Evolutionary conservation across 805 yeast genomes (phyloP).

Genomic region (Schizosaccharomyces octosporus): DNA sequence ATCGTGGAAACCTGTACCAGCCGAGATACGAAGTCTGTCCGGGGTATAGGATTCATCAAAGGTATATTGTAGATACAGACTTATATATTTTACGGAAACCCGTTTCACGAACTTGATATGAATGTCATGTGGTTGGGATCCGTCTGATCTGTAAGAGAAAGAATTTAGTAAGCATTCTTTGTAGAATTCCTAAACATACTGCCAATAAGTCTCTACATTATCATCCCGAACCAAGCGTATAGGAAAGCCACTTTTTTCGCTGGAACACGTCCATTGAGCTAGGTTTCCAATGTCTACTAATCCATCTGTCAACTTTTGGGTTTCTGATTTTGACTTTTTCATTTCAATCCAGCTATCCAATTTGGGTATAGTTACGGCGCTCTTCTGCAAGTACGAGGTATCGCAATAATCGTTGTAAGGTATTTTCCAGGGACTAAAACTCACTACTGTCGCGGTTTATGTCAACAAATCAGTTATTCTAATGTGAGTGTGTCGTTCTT

Average conservation of each 20-base stretch:
- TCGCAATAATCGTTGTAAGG: too few species aligned
- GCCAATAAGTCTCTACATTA: constrained; percentile 62
- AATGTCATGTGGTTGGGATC: constrained; percentile 62
- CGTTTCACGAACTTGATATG: constrained; percentile 58
- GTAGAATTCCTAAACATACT: constrained; percentile 11
- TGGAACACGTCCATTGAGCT: constrained; percentile 69
- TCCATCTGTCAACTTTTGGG: not conserved
- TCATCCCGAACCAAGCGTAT: constrained; percentile 40
- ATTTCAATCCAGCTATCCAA: too few species aligned
- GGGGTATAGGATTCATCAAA: constrained; percentile 91
- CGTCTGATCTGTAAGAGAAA: constrained; percentile 33
- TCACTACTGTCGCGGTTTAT: too few species aligned
- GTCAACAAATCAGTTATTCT: too few species aligned
- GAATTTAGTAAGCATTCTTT: not conserved
- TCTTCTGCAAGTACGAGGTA: too few species aligned
- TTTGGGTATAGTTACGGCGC: too few species aligned
- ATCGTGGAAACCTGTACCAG: constrained; percentile 66
- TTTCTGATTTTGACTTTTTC: not conserved
- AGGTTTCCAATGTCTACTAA: constrained; percentile 41
- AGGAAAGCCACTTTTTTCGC: constrained; percentile 49
- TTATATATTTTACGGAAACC: constrained; percentile 41
- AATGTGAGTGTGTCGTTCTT: too few species aligned
- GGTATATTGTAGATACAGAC: constrained; percentile 43
- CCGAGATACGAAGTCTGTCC: constrained; percentile 30
- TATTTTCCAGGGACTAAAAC: too few species aligned